Percentiles rank a stretch among this genome's conserved stretches.
These are phyloP conservation scores for Alternaria sp. DNA, from an alignment of 2,329 filamentous ascomycete species.

Conservation along the genomic window DNA sequence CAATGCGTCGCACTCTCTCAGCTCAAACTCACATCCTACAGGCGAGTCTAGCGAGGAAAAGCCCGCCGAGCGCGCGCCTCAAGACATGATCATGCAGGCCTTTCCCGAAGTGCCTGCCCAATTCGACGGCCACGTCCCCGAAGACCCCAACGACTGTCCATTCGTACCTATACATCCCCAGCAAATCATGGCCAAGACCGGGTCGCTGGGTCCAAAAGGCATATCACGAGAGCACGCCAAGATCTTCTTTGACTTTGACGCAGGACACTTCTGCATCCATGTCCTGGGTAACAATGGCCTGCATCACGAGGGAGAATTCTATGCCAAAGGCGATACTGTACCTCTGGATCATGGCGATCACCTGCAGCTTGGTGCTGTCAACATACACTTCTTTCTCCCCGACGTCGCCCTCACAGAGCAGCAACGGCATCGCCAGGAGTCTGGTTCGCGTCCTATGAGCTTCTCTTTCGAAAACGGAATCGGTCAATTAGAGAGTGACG, in stretches of 20 bases:
- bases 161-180: constrained; percentile 77
- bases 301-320: constrained; percentile 52
- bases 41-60: constrained; percentile 44
- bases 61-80: constrained; percentile 43
- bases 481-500: constrained; percentile 63
- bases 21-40: constrained; percentile 57
- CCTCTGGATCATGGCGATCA: constrained; percentile 69
- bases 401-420: constrained; percentile 59
- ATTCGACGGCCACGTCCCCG: constrained; percentile 66
- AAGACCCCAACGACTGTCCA: constrained; percentile 66
- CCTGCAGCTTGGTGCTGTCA: constrained; percentile 76
- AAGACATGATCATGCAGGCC: constrained; percentile 48
- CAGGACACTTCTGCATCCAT: constrained; percentile 70
- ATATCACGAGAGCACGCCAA: constrained; percentile 79
- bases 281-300: constrained; percentile 72
- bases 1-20: constrained; percentile 59
- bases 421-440: constrained; percentile 60
- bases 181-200: constrained; percentile 46
- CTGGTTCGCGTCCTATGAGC: constrained; percentile 68
- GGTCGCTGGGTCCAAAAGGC: constrained; percentile 71
- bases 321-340: constrained; percentile 27
- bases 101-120: constrained; percentile 56
- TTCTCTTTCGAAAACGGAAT: constrained; percentile 73
- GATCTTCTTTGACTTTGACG: constrained; percentile 72
- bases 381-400: constrained; percentile 74